phyloP scores from a whole-genome alignment of 2,329 filamentous ascomycete species.

The Venturia asperata region DNA sequence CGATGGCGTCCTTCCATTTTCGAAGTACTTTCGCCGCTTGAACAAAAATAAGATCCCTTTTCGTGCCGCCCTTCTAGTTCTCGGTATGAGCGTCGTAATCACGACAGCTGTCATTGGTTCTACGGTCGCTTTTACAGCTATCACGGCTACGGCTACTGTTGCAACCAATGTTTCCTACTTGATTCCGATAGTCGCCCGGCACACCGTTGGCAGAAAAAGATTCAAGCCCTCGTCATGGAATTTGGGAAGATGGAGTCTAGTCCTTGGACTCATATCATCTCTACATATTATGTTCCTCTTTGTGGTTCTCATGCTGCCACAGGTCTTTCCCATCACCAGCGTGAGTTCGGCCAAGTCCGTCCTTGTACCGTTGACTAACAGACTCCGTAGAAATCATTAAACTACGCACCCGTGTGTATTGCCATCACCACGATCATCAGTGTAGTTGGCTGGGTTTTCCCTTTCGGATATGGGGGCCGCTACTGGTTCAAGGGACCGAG shows the following conservation, averaged over 20 bases:
- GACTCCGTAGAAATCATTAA: conserved; percentile 28
- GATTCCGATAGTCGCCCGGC: conserved; percentile 35
- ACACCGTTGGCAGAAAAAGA: conserved; percentile 32
- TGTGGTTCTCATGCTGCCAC: conserved; percentile 33
- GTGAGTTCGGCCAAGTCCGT: conserved; percentile 16
- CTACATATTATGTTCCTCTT: conserved; percentile 34
- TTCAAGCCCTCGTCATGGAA: conserved; percentile 34
- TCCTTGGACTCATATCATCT: conserved; percentile 28
- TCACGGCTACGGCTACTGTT: conserved; percentile 35
- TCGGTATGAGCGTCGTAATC: conserved; percentile 29
- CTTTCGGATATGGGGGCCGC: conserved; percentile 29
- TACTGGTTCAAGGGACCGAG: conserved; percentile 35
- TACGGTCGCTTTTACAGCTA: conserved; percentile 33
- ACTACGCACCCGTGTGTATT: conserved; percentile 37
- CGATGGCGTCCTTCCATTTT: conserved; percentile 35
- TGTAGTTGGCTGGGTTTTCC: conserved; percentile 33
- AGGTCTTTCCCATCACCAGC: conserved; percentile 33
- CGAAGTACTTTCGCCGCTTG: conserved; percentile 31
- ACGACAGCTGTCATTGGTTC: conserved; percentile 34
- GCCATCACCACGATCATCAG: conserved; percentile 33
- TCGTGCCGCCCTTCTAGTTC: conserved; percentile 32
- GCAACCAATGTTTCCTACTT: conserved; percentile 36
- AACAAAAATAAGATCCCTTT: conserved; percentile 32
- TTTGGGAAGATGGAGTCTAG: conserved; percentile 27
- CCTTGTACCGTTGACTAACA: not conserved